Evolutionary conservation across 805 yeast species (phyloP).

Genomic region (Barnettozyma salicaria): DNA sequence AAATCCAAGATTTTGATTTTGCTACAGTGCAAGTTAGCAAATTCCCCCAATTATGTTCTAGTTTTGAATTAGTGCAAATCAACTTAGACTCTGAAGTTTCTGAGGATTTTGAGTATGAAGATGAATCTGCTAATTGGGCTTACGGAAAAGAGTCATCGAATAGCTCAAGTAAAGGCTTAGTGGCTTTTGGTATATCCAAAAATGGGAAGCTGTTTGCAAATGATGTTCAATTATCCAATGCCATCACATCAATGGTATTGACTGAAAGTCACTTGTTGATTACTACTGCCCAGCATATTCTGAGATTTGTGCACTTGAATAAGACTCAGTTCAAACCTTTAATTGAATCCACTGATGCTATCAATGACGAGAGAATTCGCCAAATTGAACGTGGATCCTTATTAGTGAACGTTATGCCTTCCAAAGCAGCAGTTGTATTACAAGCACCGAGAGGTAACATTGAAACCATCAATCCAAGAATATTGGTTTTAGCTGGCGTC

Average conservation of each 20-base stretch:
- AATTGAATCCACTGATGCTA: constrained; percentile 32
- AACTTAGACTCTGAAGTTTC: constrained; percentile 25
- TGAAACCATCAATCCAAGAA: constrained; percentile 90
- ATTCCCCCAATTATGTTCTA: constrained; percentile 69
- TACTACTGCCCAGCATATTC: constrained; percentile 82
- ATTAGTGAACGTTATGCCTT: constrained; percentile 76
- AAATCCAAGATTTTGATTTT: constrained; percentile 26
- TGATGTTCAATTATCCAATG: constrained; percentile 51
- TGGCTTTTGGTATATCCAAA: constrained; percentile 66
- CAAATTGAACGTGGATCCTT: constrained; percentile 88
- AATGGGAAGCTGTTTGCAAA: constrained; percentile 72
- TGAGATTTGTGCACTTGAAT: constrained; percentile 73
- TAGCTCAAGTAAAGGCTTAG: constrained; percentile 24
- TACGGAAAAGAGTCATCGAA: not conserved
- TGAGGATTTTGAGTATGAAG: constrained; percentile 12
- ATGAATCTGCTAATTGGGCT: constrained; percentile 6
- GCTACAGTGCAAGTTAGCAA: constrained; percentile 34
- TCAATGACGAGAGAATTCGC: constrained; percentile 75
- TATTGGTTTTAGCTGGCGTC: constrained; percentile 82
- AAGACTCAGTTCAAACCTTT: constrained; percentile 35
- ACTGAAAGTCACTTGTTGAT: constrained; percentile 69
- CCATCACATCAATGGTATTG: constrained; percentile 75
- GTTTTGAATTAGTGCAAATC: constrained; percentile 41
- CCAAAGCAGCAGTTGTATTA: constrained; percentile 72
- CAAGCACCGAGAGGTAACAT: constrained; percentile 96